A percentile compares a stretch with the other conserved stretches of the same genome.
These are phyloP conservation scores for Xylaria scruposa DNA, from an alignment of 495 filamentous ascomycete species.

Conservation along the genomic window DNA sequence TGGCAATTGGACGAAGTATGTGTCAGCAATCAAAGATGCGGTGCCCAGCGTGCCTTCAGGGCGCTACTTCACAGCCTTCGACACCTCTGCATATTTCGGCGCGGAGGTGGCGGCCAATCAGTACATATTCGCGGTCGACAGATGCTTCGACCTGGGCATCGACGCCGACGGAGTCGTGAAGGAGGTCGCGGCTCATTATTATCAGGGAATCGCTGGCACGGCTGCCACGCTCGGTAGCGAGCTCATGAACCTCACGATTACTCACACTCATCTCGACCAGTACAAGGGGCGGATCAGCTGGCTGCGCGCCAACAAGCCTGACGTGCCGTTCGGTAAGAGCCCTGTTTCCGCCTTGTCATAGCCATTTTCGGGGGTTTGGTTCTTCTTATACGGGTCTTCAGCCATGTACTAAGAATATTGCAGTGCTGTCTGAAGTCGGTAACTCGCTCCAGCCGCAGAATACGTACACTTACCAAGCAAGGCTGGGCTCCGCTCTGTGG, in stretches of 20 bases:
- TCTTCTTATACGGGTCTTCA: neutral
- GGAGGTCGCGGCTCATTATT: conserved; percentile 41
- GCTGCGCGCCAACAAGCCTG: conserved; percentile 32
- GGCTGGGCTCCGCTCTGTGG: conserved; percentile 40
- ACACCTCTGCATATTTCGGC: conserved; percentile 34
- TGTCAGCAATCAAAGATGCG: conserved; percentile 28
- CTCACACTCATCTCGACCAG: conserved; percentile 34
- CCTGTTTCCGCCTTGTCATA: neutral
- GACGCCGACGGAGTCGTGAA: conserved; percentile 34
- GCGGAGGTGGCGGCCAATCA: conserved; percentile 23
- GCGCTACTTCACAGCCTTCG: conserved; percentile 40
- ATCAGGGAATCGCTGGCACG: conserved; percentile 35
- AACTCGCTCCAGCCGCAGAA: conserved; percentile 38
- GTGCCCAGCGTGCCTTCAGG: conserved; percentile 27
- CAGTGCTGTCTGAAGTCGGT: conserved; percentile 40
- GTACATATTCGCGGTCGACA: conserved; percentile 34
- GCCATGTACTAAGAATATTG: neutral
- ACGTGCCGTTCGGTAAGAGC: conserved; percentile 30
- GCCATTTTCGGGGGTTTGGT: neutral
- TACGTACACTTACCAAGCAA: conserved; percentile 31
- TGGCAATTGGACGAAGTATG: conserved; percentile 39
- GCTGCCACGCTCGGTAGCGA: conserved; percentile 29
- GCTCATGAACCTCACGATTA: conserved; percentile 36
- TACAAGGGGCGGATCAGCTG: conserved; percentile 34
- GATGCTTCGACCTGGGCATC: conserved; percentile 40